phyloP scores from a whole-genome alignment of 805 yeast genomes.

The Ogataea allantospora region DNA sequence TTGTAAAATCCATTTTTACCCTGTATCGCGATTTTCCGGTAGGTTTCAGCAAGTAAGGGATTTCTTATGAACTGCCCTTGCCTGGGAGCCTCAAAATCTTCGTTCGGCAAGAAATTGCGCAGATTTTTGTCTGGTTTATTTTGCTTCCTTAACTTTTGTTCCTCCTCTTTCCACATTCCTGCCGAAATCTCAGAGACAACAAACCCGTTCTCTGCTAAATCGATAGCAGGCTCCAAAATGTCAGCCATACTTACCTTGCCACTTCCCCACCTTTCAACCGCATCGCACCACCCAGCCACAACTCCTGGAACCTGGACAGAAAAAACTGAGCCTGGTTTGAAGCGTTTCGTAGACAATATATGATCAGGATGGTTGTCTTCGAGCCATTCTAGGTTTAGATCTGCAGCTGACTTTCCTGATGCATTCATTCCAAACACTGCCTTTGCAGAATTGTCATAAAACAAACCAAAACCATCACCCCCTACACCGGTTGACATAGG shows the following conservation, averaged over 20 bases:
- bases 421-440: constrained; percentile 70
- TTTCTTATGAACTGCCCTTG: constrained; percentile 61
- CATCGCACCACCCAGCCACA: constrained; percentile 76
- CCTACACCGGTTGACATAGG: constrained; percentile 66
- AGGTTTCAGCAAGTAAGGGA: constrained; percentile 49
- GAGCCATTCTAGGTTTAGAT: constrained; percentile 47
- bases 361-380: constrained; percentile 40
- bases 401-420: constrained; percentile 65
- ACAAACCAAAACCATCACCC: constrained; percentile 66
- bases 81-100: constrained; percentile 43
- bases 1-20: constrained; percentile 70
- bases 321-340: constrained; percentile 53
- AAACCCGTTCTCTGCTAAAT: constrained; percentile 66
- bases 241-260: constrained; percentile 60
- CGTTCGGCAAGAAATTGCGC: constrained; percentile 38
- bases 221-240: constrained; percentile 62
- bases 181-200: constrained; percentile 63
- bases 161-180: constrained; percentile 44
- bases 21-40: constrained; percentile 47
- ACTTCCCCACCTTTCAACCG: constrained; percentile 69
- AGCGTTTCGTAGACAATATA: constrained; percentile 42
- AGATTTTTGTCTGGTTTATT: constrained; percentile 31
- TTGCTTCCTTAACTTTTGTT: constrained; percentile 36
- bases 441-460: constrained; percentile 47
- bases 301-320: constrained; percentile 77